Conservation (phyloP, 371 early-diverging fungal species). For the Coemansia sp. region DNA sequence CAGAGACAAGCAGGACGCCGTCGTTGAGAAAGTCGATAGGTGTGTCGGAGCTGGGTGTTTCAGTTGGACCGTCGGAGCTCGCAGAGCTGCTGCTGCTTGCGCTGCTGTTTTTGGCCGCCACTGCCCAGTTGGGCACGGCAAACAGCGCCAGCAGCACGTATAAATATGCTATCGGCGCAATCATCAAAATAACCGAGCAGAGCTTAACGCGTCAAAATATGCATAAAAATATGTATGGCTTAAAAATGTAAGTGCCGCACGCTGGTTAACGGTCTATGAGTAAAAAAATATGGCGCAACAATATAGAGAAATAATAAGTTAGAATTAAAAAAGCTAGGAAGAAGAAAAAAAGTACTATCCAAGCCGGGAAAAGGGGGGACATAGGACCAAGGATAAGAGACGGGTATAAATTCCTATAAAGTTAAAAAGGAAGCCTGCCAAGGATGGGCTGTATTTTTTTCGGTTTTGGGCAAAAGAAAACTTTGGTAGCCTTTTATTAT, state of each 20-base stretch:
- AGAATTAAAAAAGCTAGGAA: background rate
- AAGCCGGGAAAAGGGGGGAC: background rate
- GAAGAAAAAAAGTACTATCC: background rate
- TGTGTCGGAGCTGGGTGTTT: background rate
- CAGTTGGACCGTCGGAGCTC: background rate
- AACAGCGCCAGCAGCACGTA: constrained; percentile 1
- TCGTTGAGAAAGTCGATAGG: constrained; percentile 13
- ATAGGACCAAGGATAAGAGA: background rate
- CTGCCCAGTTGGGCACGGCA: background rate
- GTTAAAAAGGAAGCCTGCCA: background rate
- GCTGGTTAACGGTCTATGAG: background rate
- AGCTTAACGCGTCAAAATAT: background rate
- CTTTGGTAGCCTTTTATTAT: background rate
- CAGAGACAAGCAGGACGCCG: constrained; percentile 23
- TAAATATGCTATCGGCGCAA: constrained; percentile 3
- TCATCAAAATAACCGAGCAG: background rate
- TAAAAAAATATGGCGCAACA: background rate
- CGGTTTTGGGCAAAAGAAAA: too few species aligned
- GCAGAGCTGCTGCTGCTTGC: too few species aligned
- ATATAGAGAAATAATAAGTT: background rate
- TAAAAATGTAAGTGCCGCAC: background rate
- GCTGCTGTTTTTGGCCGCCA: background rate
- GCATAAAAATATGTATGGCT: background rate
- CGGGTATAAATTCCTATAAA: background rate
- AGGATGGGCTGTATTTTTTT: background rate